phyloP scores from a whole-genome alignment of 441 rosid species.

The Populus hybrid region DNA sequence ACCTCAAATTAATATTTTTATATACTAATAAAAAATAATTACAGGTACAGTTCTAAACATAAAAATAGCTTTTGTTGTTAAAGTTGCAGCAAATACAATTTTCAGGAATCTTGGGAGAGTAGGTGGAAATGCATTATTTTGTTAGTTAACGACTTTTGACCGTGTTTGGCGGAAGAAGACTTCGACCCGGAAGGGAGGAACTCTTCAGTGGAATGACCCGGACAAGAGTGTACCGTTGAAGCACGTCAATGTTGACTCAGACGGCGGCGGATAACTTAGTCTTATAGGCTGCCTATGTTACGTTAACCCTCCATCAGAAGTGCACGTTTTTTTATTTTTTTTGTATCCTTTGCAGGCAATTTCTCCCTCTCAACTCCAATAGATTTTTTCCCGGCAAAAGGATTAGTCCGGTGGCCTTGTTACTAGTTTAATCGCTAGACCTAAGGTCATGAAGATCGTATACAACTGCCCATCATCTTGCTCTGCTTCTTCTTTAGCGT shows the following conservation, averaged over 20 bases:
- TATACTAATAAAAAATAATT: too few relatives aligned
- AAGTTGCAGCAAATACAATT: too few relatives aligned
- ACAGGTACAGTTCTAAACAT: too few relatives aligned
- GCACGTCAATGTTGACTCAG: not conserved
- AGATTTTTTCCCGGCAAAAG: not conserved
- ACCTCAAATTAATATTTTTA: too few relatives aligned
- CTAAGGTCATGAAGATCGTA: not conserved
- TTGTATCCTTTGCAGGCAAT: not conserved
- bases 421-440: not conserved
- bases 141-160: not conserved
- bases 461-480: not conserved
- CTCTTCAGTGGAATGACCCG: not conserved
- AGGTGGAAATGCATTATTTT: too few relatives aligned
- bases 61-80: too few relatives aligned
- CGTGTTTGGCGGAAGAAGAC: not conserved
- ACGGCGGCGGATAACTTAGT: not conserved
- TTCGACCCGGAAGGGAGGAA: not conserved
- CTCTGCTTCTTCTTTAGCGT: slow-evolving; percentile 10
- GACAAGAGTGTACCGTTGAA: not conserved
- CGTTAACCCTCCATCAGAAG: not conserved
- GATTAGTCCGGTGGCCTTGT: not conserved
- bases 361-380: not conserved
- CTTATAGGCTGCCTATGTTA: not conserved
- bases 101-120: too few relatives aligned
- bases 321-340: not conserved